Evolutionary conservation across 768 basidiomycete genomes (phyloP), one percentile per base, ranked within the genome.

Genomic region (Tulasnella sp.): DNA sequence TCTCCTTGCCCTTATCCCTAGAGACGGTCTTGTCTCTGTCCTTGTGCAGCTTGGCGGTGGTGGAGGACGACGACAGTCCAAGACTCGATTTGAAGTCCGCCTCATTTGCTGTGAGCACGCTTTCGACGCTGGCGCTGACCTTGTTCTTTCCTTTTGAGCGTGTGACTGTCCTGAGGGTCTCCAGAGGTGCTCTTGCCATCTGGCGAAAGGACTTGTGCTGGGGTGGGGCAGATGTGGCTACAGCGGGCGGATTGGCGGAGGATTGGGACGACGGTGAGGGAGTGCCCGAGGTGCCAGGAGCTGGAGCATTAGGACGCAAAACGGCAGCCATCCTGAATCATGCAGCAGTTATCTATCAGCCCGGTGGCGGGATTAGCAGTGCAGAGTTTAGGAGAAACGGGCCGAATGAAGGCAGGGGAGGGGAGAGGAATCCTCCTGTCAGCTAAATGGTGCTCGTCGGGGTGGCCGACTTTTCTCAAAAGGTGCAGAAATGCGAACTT

Each of bases 121-220:
- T 58, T 11, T 77, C 77, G n/a, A 64, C 58, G 58, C 58, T 64
- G 58, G 58, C 58, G 58, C 31, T 37, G 67, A 40, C 73, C 45
- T 40, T 76, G 67, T 69, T 76, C 58, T 38, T 76, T 11, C 71
- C 70, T 29, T 72, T 70, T 31, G 70, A 70, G 31, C 73, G 39
- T 14, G 90, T 89, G 72, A 89, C 90, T 15, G 87, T 86, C 71
- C 89, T 88, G 49, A 92, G 78, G 79, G 88, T 89, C 78, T 91
- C 89, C 31, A 93, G 82, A 6, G 90, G 88, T 2, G 90, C 88
- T 75, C 89, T 88, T 76, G 92, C 83, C 54, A 90, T 88, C 80
- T 87, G 88, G 80, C 87, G 87, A 80, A 92, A 89, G 6, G 89
- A 85, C 80, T 85, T 89, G 52, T 87, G 85, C 22, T 86, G 81